phyloP scores from a whole-genome alignment of 179 eudicot genomes.

The Actinidia arguta region DNA sequence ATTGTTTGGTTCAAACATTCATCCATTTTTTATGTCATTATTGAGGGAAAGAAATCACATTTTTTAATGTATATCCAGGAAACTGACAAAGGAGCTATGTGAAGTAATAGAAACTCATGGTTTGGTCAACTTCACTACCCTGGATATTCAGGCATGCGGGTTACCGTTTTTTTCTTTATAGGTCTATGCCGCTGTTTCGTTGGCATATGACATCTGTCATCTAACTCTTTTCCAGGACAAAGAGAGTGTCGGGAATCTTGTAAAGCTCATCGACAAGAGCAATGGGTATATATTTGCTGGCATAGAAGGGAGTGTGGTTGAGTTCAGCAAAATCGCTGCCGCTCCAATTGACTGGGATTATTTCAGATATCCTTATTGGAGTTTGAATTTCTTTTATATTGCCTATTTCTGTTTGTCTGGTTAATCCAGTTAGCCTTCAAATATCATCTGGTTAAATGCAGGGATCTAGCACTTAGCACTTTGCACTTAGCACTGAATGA shows the following conservation, averaged over 20 bases:
- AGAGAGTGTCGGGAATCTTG: conserved; percentile 92
- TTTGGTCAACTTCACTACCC: conserved; percentile 83
- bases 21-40: background rate
- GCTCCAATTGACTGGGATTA: conserved; percentile 90
- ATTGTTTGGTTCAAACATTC: conserved; percentile 2
- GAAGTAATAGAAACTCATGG: conserved; percentile 77
- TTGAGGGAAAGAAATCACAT: background rate
- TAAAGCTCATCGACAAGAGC: conserved; percentile 88
- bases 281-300: conserved; percentile 90
- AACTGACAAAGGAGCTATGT: conserved; percentile 90
- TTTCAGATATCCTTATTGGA: conserved; percentile 84
- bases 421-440: background rate
- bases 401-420: background rate
- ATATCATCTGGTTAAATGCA: background rate
- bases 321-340: conserved; percentile 92
- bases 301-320: conserved; percentile 85
- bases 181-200: background rate
- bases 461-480: background rate
- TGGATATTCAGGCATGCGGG: conserved; percentile 89
- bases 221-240: conserved; percentile 65
- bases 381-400: background rate
- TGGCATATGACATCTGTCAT: background rate
- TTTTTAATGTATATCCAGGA: conserved; percentile 49
- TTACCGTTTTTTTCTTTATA: conserved; percentile 11
- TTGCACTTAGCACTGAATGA: background rate